Percentiles rank a stretch among this genome's conserved stretches.
These are phyloP conservation scores for Thermoascus crustaceus DNA, from an alignment of 2,329 filamentous ascomycete genomes.

Conservation along the genomic window DNA sequence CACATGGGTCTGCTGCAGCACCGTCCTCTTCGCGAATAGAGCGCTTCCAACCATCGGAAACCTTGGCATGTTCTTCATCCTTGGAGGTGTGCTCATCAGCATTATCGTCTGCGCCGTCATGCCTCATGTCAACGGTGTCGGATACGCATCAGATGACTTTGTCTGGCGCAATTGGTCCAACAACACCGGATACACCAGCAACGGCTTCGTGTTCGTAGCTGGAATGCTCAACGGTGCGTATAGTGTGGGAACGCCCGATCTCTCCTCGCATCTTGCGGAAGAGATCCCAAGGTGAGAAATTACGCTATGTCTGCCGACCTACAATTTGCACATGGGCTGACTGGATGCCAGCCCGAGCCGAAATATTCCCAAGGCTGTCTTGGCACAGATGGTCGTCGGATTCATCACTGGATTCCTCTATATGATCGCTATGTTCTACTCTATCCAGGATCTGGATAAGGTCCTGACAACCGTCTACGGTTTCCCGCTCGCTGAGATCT, in stretches of 20 bases:
- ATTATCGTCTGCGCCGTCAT: conserved; percentile 48
- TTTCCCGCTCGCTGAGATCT: conserved; percentile 42
- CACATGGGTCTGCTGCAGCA: conserved; percentile 45
- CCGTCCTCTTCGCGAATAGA: conserved; percentile 51
- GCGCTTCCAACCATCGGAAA: conserved; percentile 46
- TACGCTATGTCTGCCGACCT: background rate
- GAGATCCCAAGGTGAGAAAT: conserved; percentile 45
- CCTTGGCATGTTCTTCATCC: conserved; percentile 48
- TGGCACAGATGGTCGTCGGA: conserved; percentile 41
- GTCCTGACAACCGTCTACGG: conserved; percentile 32
- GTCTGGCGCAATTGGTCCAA: conserved; percentile 52
- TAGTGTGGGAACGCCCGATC: conserved; percentile 58
- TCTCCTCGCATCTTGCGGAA: conserved; percentile 56
- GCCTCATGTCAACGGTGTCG: conserved; percentile 37
- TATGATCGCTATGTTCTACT: conserved; percentile 45
- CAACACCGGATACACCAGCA: conserved; percentile 34
- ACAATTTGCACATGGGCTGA: conserved; percentile 7
- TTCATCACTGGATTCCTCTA: conserved; percentile 42
- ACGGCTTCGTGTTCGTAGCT: conserved; percentile 56
- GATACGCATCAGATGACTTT: conserved; percentile 43
- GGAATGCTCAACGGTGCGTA: conserved; percentile 64
- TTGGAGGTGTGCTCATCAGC: conserved; percentile 45
- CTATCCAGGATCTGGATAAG: conserved; percentile 38
- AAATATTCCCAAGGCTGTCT: conserved; percentile 44
- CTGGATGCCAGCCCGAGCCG: conserved; percentile 22